phyloP scores from a whole-genome alignment of 306 rosid species.

The Begonia loranthoides region DNA sequence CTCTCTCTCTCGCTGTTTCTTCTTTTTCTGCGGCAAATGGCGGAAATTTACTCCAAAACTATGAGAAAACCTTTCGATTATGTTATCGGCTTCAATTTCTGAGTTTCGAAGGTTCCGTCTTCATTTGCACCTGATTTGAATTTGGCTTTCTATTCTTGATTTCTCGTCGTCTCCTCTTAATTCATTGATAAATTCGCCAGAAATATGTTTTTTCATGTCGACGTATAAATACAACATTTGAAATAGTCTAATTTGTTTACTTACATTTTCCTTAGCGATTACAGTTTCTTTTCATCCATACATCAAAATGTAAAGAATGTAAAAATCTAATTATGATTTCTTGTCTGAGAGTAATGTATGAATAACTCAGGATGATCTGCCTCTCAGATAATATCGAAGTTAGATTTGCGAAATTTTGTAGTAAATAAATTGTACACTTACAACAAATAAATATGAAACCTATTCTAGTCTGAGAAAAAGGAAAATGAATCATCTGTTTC shows the following conservation, averaged over 20 bases:
- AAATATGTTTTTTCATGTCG: constrained; percentile 6
- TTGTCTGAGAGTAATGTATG: too few species aligned
- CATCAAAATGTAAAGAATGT: not conserved
- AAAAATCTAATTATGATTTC: too few species aligned
- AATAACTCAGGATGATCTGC: too few species aligned
- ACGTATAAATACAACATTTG: constrained; percentile 1
- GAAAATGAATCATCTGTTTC: too few species aligned
- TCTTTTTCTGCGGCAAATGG: not conserved
- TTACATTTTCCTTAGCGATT: not conserved
- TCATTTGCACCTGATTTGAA: too few species aligned
- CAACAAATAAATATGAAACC: too few species aligned
- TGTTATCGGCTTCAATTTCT: constrained; percentile 12
- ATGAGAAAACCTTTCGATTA: constrained; percentile 12
- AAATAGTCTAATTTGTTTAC: constrained; percentile 1
- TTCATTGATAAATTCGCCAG: not conserved
- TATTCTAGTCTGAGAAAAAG: too few species aligned
- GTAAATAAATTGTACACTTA: not conserved
- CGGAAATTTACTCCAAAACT: constrained; percentile 4
- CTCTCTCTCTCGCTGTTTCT: not conserved
- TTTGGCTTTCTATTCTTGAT: constrained; percentile 7
- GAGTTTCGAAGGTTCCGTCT: constrained; percentile 26
- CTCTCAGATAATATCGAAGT: too few species aligned
- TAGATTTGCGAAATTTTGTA: not conserved
- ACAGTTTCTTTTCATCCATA: not conserved
- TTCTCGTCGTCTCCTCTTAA: constrained; percentile 4